phyloP scores from a whole-genome alignment of 1,139 yeast species.

The Suhomyces panamericanus region DNA sequence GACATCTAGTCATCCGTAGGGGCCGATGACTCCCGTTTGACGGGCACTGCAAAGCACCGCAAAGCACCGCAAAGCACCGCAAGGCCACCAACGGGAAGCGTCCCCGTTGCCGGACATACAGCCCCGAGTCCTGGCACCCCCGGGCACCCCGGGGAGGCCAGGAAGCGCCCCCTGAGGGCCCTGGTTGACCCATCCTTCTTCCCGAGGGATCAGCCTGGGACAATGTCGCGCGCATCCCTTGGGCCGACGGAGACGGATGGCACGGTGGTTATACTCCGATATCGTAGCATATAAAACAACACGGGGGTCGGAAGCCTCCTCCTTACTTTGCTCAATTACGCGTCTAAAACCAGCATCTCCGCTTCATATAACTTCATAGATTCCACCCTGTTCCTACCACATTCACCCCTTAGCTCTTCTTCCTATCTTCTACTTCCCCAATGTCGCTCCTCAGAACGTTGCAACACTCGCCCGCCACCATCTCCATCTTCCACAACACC shows the following conservation, averaged over 20 bases:
- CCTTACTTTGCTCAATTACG: no score
- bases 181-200: slow-evolving; percentile 1
- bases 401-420: no score
- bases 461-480: slow-evolving; percentile 46
- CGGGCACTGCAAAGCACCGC: no score
- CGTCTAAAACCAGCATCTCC: background rate
- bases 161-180: background rate
- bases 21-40: background rate
- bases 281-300: background rate
- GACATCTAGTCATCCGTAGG: slow-evolving; percentile 10
- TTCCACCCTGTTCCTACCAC: no score
- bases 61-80: no score
- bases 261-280: slow-evolving; percentile 13
- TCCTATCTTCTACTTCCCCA: background rate
- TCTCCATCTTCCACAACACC: slow-evolving; percentile 44
- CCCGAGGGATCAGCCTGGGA: slow-evolving; percentile 2
- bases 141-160: slow-evolving; percentile 1
- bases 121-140: background rate
- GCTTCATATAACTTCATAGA: no score
- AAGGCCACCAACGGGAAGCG: background rate
- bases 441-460: slow-evolving; percentile 46
- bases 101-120: no score
- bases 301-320: background rate
- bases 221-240: slow-evolving; percentile 11
- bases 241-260: slow-evolving; percentile 9